These are phyloP conservation scores for Parmales sp. DNA, from an alignment of 108 stramenopile species.

Conservation along the genomic window DNA sequence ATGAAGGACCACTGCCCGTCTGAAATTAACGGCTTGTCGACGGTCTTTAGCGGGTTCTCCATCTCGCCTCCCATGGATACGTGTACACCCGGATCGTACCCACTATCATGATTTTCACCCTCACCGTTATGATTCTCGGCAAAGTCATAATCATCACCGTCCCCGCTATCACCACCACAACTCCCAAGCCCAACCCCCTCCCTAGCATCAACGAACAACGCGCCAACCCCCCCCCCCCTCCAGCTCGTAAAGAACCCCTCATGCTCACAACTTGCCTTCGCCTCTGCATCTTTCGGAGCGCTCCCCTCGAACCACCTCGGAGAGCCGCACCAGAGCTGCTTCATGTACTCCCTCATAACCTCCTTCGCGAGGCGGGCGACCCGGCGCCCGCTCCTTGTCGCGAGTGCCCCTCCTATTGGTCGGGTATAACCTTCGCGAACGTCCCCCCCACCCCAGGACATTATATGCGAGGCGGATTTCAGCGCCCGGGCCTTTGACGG, in stretches of 20 bases:
- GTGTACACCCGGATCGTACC: no score
- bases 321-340: neutral
- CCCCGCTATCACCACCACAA: no score
- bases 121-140: no score
- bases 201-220: constrained; percentile 4
- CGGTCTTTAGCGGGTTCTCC: neutral
- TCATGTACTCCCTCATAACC: constrained; percentile 2
- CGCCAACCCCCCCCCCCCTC: neutral
- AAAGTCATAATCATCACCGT: no score
- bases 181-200: neutral
- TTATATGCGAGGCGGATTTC: neutral
- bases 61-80: constrained; percentile 2
- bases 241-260: neutral
- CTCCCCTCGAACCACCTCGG: no score
- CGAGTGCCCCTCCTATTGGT: neutral
- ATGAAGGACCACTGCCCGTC: neutral
- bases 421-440: neutral
- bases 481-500: neutral
- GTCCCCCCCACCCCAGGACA: neutral
- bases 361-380: neutral
- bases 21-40: neutral
- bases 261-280: no score
- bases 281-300: neutral
- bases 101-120: no score
- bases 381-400: neutral